A percentile compares a stretch with the other conserved stretches of the same genome.
phyloP scores from a whole-genome alignment of 805 yeast genomes.

The Phaffomyces opuntiae region DNA sequence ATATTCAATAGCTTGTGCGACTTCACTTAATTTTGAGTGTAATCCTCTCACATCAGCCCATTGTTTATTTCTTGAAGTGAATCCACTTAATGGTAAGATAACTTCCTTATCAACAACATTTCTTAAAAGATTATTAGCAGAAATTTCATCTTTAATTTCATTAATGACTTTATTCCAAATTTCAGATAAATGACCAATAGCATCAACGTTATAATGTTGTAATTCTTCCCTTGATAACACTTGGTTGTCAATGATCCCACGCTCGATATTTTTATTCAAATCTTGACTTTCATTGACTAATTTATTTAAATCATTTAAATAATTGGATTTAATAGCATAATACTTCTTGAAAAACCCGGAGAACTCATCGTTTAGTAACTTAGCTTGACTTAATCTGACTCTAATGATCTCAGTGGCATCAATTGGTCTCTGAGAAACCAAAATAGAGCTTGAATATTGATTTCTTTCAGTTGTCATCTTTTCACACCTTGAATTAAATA shows the following conservation, averaged over 20 bases:
- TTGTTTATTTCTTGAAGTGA: conserved; percentile 44
- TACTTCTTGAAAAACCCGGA: conserved; percentile 51
- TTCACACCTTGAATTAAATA: background rate
- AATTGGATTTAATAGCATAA: conserved; percentile 18
- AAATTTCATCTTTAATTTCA: conserved; percentile 39
- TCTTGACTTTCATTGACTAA: conserved; percentile 21
- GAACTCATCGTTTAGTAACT: conserved; percentile 50
- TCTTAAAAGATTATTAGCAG: conserved; percentile 42
- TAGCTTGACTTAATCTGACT: conserved; percentile 49
- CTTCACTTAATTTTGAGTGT: conserved; percentile 36
- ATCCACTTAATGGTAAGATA: conserved; percentile 45
- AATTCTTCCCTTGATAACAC: conserved; percentile 37
- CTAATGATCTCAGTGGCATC: conserved; percentile 55
- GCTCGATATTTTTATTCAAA: conserved; percentile 27
- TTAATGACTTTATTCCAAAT: conserved; percentile 38
- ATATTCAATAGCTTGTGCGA: conserved; percentile 35
- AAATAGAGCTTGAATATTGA: conserved; percentile 33
- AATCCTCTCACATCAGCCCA: conserved; percentile 48
- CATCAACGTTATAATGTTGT: conserved; percentile 42
- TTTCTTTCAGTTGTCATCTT: conserved; percentile 22
- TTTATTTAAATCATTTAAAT: conserved; percentile 15
- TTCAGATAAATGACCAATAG: conserved; percentile 36
- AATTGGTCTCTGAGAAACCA: conserved; percentile 42
- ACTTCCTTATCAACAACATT: conserved; percentile 45
- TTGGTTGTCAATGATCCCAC: conserved; percentile 30